Evolutionary conservation across 2,329 filamentous ascomycete genomes (phyloP), one percentile per base, ranked within the genome.

Genomic region (Parasarocladium wereldwijsianum): DNA sequence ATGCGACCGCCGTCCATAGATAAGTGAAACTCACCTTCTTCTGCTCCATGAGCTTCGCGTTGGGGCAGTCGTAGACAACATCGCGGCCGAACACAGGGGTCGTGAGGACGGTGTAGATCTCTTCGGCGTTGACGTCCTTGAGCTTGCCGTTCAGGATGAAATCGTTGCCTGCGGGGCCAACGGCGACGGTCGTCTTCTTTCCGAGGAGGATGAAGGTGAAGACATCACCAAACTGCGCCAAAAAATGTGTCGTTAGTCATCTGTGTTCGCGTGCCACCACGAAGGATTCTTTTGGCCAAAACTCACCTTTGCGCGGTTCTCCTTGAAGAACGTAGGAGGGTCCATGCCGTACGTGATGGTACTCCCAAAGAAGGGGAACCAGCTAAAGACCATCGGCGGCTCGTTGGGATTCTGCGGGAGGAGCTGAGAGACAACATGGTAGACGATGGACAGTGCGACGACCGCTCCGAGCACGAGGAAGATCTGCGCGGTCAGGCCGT

Each of bases 281-380:
- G 18, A 25, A 8, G 8, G 15, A 19, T 8, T 26, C 9, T 22
- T 26, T 15, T 14, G n/a, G n/a, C n/a, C n/a, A n/a, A n/a, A n/a
- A 51, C 58, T 37, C 45, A 85, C 81, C 76, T 92, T 92, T 44
- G 69, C 64, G 43, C 75, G 75, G 56, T 69, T 70, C 50, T 64
- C 74, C 69, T 43, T 64, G 62, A 94, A 93, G 67, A 94, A 96
- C 30, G 63, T 65, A 47, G 83, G 86, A 11, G 87, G 87, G 47
- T 96, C 84, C 57, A 94, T 94, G 54, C 87, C 87, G 58, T 96
- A 98, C 25, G 73, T 81, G 44, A 96, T 64, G 36, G 90, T 94
- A 61, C 78, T 94, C 39, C 87, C 87, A 45, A 98, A 66, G 41
- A 93, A 57, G 35, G 81, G 82, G 46, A 87, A 66, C 70, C 71